These are phyloP conservation scores for Tolypocladium ovalisporum DNA, from an alignment of 2,329 filamentous ascomycete species.

Conservation along the genomic window DNA sequence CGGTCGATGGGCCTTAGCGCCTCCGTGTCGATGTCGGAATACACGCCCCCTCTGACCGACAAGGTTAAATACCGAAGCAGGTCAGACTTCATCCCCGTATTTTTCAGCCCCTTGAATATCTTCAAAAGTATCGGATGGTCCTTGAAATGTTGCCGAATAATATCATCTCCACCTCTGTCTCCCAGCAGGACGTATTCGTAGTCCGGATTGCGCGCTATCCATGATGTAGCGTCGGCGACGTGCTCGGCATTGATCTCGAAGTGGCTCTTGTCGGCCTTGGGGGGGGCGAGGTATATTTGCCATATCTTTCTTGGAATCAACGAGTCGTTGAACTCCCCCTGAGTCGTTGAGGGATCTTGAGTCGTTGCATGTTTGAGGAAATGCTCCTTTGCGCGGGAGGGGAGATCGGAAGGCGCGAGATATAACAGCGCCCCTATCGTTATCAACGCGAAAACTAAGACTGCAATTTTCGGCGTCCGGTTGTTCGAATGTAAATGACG, in stretches of 20 bases:
- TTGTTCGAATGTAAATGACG: neutral
- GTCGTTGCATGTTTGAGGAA: neutral
- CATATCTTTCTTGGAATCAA: neutral
- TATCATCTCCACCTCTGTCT: neutral
- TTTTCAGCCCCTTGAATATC: conserved; percentile 10
- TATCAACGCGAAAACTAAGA: neutral
- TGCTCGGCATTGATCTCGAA: neutral
- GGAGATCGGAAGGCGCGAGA: neutral
- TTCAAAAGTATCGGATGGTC: conserved; percentile 5
- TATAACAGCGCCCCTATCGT: neutral
- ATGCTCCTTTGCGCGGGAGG: neutral
- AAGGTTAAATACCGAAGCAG: conserved; percentile 15
- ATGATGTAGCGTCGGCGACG: neutral
- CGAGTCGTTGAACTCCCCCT: no score
- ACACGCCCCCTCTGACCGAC: conserved; percentile 25
- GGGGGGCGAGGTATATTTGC: neutral
- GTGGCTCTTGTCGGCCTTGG: neutral
- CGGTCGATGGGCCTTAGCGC: conserved; percentile 35
- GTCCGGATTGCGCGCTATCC: conserved; percentile 1
- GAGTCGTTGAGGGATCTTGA: no score
- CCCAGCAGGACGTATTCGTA: neutral
- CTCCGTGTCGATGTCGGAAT: conserved; percentile 49
- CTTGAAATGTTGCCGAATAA: neutral
- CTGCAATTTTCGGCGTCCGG: neutral
- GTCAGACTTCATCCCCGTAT: conserved; percentile 17